Evolutionary conservation across 164 flowering plant genomes (phyloP), one percentile per base, ranked within the genome.

Genomic region (Umbellularia californica): DNA sequence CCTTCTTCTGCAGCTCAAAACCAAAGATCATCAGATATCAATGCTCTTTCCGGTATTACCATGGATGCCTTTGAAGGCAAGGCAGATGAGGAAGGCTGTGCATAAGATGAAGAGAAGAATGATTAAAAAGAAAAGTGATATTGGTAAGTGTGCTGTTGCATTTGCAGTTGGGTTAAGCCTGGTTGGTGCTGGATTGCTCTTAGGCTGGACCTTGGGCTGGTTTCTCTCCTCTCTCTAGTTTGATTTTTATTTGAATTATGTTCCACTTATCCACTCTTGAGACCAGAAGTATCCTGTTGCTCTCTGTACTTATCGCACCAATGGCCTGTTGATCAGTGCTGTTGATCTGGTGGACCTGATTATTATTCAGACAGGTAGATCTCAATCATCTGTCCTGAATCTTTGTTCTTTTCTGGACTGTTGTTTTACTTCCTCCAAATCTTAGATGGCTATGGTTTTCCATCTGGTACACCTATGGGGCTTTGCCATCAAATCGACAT

Each of bases 131-230:
- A 58, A 69, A 58, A 58, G 25, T 50, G 82, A 79, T 15, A 58
- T 81, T 25, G 22, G 85, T 35, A 85, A 41, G 70, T 81, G 58
- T 74, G 86, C 79, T 0, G 62, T 86, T 68, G 89, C 89, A 41
- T 81, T 87, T 69, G 90, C 85, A 10, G 63, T 91, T 22, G 93
- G 93, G 58, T 75, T 89, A 78, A 74, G 92, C 65, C 92, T 91
- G 68, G 88, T 86, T 65, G 87, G 95, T 75, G 93, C 91, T 28
- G 93, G 93, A 17, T 75, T 91, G 81, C 82, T 91, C 60, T 83
- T 91, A 58, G 95, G 95, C 9, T 91, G 92, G 93, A 88, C 93
- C 65, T 70, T 88, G 80, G 95, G 93, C 10, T 89, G 93, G 90
- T 68, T 89, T 70, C 79, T 88, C 9, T 89, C 90, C 24, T 64